Percentiles rank a stretch among this genome's conserved stretches.
These are phyloP conservation scores for Candida michaelii DNA, from an alignment of 805 yeast genomes.

Conservation along the genomic window DNA sequence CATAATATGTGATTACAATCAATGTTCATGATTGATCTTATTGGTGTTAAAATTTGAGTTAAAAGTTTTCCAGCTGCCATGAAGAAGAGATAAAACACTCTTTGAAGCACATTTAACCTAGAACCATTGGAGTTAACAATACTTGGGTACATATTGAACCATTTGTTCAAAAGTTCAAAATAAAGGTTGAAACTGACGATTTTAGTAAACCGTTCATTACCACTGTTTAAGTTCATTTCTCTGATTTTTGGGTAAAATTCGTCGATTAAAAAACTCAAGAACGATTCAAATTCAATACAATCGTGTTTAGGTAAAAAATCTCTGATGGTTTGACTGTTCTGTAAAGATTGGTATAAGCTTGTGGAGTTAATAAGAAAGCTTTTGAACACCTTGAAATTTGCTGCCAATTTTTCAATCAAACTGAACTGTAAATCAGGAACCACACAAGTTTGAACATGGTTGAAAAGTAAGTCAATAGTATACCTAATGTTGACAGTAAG, in stretches of 20 bases:
- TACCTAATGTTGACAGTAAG: conserved; percentile 11
- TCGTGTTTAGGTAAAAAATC: conserved; percentile 18
- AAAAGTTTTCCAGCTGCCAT: conserved; percentile 35
- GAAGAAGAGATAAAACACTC: conserved; percentile 34
- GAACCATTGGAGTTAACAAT: conserved; percentile 30
- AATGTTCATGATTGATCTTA: conserved; percentile 32
- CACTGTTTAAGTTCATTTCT: conserved; percentile 21
- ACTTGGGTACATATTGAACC: conserved; percentile 37
- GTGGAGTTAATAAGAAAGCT: conserved; percentile 19
- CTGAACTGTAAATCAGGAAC: conserved; percentile 37
- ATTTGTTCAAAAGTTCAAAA: conserved; percentile 33
- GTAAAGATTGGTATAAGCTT: conserved; percentile 13
- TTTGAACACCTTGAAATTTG: conserved; percentile 28
- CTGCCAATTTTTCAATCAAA: conserved; percentile 26
- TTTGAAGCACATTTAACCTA: conserved; percentile 27
- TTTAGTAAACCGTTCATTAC: not conserved
- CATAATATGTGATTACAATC: conserved; percentile 35
- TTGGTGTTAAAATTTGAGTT: conserved; percentile 32
- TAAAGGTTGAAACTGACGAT: conserved; percentile 26
- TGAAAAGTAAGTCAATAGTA: conserved; percentile 11
- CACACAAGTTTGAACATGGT: conserved; percentile 14
- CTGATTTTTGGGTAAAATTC: conserved; percentile 26
- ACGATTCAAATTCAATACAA: conserved; percentile 29
- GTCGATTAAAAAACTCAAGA: conserved; percentile 26
- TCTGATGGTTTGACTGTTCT: conserved; percentile 13